A percentile compares a stretch with the other conserved stretches of the same genome.
Conservation (phyloP, 805 yeast genomes). For the Wickerhamomyces canadensis region DNA sequence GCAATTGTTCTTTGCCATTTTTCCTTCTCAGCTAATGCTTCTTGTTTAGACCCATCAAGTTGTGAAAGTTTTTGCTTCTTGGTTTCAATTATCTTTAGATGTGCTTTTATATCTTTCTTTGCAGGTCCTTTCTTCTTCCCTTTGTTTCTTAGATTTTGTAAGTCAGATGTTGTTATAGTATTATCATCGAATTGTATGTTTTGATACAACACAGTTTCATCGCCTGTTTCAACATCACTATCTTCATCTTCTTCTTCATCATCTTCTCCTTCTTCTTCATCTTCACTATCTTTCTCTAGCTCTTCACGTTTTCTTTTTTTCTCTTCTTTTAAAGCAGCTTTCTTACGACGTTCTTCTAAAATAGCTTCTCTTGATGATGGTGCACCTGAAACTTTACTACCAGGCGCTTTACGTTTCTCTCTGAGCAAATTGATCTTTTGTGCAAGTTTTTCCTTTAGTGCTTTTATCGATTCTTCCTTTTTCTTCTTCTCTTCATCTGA, state of each 20-base stretch:
- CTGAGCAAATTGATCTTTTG: conserved; percentile 63
- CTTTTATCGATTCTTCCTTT: conserved; percentile 51
- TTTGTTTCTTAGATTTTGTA: conserved; percentile 48
- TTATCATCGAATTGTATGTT: conserved; percentile 83
- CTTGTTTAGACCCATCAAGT: conserved; percentile 57
- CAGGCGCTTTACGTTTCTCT: conserved; percentile 89
- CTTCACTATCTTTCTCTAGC: conserved; percentile 31
- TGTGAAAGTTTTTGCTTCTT: conserved; percentile 59
- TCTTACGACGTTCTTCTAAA: conserved; percentile 55
- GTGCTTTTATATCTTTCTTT: conserved; percentile 78
- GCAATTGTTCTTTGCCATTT: conserved; percentile 82
- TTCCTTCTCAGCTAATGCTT: conserved; percentile 58
- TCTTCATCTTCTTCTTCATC: conserved; percentile 30
- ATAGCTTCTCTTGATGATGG: conserved; percentile 81
- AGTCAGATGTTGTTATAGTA: conserved; percentile 69
- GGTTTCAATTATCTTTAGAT: conserved; percentile 67
- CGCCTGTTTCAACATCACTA: conserved; percentile 26
- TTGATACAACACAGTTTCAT: conserved; percentile 58
- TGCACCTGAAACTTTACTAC: conserved; percentile 73
- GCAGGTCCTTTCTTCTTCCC: conserved; percentile 77
- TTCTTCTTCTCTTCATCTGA: conserved; percentile 44
- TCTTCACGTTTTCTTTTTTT: conserved; percentile 35
- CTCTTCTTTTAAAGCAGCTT: conserved; percentile 27
- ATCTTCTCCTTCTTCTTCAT: conserved; percentile 35
- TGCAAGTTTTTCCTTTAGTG: conserved; percentile 73